Evolutionary conservation across 1,284 basidiomycete genomes (phyloP).

Genomic region (Sanghuangporus baumii): DNA sequence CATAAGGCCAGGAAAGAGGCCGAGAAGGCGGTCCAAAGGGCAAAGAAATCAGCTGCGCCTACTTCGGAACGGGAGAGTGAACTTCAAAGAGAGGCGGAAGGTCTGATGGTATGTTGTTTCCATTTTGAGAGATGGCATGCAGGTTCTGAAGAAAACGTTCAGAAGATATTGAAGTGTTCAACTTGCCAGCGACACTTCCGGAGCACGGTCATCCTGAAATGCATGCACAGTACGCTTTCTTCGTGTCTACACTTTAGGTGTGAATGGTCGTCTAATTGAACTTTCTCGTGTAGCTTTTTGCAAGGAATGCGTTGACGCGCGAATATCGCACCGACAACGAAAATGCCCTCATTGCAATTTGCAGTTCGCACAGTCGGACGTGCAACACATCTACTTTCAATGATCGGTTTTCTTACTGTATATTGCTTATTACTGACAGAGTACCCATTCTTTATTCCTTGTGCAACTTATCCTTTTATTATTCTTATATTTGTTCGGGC

Average conservation of each 20-base stretch:
- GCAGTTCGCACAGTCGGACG: conserved; percentile 83
- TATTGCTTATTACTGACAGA: not conserved
- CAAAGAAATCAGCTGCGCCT: conserved; percentile 34
- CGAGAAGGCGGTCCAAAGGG: conserved; percentile 42
- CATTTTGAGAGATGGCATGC: not conserved
- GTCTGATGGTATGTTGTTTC: conserved; percentile 56
- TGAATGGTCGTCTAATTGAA: conserved; percentile 13
- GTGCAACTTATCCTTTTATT: conserved; percentile 16
- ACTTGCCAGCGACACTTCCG: conserved; percentile 86
- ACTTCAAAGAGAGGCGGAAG: conserved; percentile 44
- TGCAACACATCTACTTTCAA: conserved; percentile 83
- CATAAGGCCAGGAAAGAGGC: conserved; percentile 45
- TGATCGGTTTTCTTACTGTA: conserved; percentile 27
- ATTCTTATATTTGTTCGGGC: conserved; percentile 13
- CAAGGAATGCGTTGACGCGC: conserved; percentile 80
- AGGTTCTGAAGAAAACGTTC: conserved; percentile 7
- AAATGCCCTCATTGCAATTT: conserved; percentile 93
- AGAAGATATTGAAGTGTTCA: conserved; percentile 89
- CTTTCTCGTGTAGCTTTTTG: conserved; percentile 69
- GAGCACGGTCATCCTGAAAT: conserved; percentile 85
- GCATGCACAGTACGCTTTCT: conserved; percentile 80
- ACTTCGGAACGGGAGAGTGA: conserved; percentile 35
- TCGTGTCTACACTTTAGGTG: not conserved
- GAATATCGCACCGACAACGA: conserved; percentile 87
- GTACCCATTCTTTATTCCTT: conserved; percentile 16